Base-by-base conservation (phyloP, 2,329 filamentous ascomycete species). In the Ophiostoma australiae region DNA sequence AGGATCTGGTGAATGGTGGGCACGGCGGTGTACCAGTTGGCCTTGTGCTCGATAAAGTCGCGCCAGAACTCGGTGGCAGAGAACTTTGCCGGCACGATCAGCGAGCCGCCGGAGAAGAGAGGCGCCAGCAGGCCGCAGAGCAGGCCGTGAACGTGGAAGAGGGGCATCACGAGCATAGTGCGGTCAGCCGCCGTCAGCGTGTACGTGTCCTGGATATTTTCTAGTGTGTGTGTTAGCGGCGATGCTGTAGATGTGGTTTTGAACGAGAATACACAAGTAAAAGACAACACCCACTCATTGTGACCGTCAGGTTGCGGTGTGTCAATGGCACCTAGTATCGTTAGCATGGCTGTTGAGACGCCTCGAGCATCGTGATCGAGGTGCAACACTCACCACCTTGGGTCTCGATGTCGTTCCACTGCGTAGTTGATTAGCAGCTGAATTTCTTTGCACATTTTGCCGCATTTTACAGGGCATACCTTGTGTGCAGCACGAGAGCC, bases 21-120 rank as follows among this genome's bases (percentile, higher is more conserved):
- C n/a, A 95, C 93, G 0, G 93, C 93, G 0, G 92, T 95, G 81
- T 95, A 97, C 93, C 93, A 97, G 79, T 92, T 97, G 35, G 92
- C 93, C 74, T 88, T 84, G 82, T 93, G 84, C 6, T 84, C 82
- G 75, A 84, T 84, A 76, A 95, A 95, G 78, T 95, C 90, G 33
- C 80, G 79, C 93, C 93, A 97, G 81, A 97, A 97, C 27, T 91
- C 89, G 1, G 87, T 86, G 10, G 93, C 92, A 4, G 91, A 94
- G 85, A 96, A 96, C 77, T 89, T 91, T 70, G 84, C 76, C 1
- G 92, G 92, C 5, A 96, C 90, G 71, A 97, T 84, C 73, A 93
- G 90, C 7, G 91, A 94, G 70, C 92, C 91, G 39, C 90, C 90
- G 1, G 90, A 90, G 75, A 85, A 84, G 13, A 97, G 84, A 0